Percentiles rank a stretch among this genome's conserved stretches.
Conservation (phyloP, 441 rosid species). For the Heliophila coronopifolia region DNA sequence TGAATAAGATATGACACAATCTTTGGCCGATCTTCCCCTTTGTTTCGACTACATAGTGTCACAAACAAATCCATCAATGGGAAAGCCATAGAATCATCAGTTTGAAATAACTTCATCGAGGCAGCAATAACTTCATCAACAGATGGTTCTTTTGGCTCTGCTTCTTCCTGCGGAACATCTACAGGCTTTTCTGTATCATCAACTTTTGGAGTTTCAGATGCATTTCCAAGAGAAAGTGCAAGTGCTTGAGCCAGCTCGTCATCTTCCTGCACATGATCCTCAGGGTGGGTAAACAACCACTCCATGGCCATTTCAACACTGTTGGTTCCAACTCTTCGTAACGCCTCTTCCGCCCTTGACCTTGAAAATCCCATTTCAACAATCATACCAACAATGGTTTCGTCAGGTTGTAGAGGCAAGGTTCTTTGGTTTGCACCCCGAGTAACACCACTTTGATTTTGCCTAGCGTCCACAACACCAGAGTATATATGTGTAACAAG, state of each 20-base stretch:
- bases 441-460: conserved; percentile 52
- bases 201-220: conserved; percentile 75
- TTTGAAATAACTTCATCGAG: conserved; percentile 68
- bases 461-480: conserved; percentile 85
- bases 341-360: conserved; percentile 93
- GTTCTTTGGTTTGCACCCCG: conserved; percentile 70
- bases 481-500: conserved; percentile 78
- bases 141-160: conserved; percentile 47
- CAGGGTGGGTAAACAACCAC: conserved; percentile 81
- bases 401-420: conserved; percentile 84
- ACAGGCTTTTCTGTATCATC: conserved; percentile 63
- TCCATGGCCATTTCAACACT: conserved; percentile 99
- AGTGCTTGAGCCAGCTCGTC: conserved; percentile 97
- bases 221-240: conserved; percentile 86
- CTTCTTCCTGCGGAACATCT: conserved; percentile 55
- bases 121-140: conserved; percentile 82
- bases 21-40: conserved; percentile 68
- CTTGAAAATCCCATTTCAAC: conserved; percentile 98
- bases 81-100: conserved; percentile 70
- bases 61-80: conserved; percentile 80
- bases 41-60: conserved; percentile 79
- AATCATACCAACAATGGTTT: conserved; percentile 75
- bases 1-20: conserved; percentile 72
- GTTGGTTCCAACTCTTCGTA: conserved; percentile 87
- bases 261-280: conserved; percentile 95